These are phyloP conservation scores for Pythium volutum DNA, from an alignment of 352 stramenopile species.

Conservation along the genomic window DNA sequence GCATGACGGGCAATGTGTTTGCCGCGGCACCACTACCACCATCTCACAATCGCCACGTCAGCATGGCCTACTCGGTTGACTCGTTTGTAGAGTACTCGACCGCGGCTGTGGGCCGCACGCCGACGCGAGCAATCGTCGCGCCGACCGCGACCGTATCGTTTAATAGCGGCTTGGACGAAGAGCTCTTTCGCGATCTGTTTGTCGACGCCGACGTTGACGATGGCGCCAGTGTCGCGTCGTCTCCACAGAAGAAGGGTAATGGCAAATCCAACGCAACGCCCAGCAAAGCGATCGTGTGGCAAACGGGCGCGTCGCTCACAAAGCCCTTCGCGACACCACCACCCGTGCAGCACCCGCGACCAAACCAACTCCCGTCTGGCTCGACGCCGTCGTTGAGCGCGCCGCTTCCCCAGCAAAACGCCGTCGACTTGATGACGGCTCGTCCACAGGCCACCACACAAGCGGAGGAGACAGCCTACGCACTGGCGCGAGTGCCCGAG, in stretches of 20 bases:
- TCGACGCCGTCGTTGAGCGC: conserved; percentile 18
- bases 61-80: conserved; percentile 45
- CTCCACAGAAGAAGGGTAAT: conserved; percentile 3
- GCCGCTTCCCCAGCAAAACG: conserved; percentile 37
- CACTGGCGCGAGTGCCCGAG: conserved; percentile 17
- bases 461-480: conserved; percentile 14
- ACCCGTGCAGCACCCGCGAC: conserved; percentile 5
- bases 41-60: background rate
- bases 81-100: conserved; percentile 54
- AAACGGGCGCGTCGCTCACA: conserved; percentile 17
- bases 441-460: conserved; percentile 19
- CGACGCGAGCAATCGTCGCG: conserved; percentile 16
- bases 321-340: conserved; percentile 9
- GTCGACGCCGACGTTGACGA: conserved; percentile 29
- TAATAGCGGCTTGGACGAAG: conserved; percentile 42
- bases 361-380: background rate
- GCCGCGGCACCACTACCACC: background rate
- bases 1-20: conserved; percentile 11
- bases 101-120: conserved; percentile 34
- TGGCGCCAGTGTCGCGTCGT: background rate
- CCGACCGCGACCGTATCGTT: conserved; percentile 5
- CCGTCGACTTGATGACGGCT: conserved; percentile 46
- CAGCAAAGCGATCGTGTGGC: conserved; percentile 19
- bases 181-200: conserved; percentile 70
- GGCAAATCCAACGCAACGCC: background rate